Base-by-base conservation (phyloP, 2,329 filamentous ascomycete genomes). In the Xylariaceae sp. region DNA sequence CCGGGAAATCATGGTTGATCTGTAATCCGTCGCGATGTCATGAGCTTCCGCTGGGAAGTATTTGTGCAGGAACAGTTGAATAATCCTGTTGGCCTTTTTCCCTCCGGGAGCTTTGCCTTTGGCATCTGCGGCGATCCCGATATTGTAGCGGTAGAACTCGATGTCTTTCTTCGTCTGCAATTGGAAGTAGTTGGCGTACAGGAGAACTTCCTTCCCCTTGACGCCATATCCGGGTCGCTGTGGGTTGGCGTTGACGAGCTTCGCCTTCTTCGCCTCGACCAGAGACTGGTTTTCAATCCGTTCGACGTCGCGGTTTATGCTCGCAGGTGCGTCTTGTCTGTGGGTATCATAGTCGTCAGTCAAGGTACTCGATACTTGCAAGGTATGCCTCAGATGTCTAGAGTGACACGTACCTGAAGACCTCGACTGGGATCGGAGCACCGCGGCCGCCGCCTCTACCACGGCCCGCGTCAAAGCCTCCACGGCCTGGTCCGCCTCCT, bases 121-220 rank as follows among this genome's bases (percentile, higher is more conserved):
- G 4, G 10, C 11, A 4, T 10, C 21, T 15, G 9, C 2, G 7
- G n/a, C 12, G 19, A 37, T 27, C 5, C 8, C 9, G 3, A 38
- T 10, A 3, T 8, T 19, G 13, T 38, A 38, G 9, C 21, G 31
- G 16, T 38, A 35, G 5, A 35, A 24, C 22, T 27, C 31, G 5
- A 38, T 7, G 11, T 32, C 21, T 12, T 30, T 10, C 2, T 3
- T 16, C 6, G 31, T 14, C 14, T 13, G 12, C 7, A 38, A 24
- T 4, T 22, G 17, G 22, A 38, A 38, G 26, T 38, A 35, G 16
- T 38, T 38, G 10, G 36, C 18, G 25, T 22, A 34, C 5, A 38
- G 36, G 13, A 34, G 5, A 12, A 38, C 28, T 15, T 26, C 12
- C 22, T 13, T 19, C 8, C 27, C 36, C 11, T 5, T n/a, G 5